Evolutionary conservation across 208 protist genomes (phyloP).

Genomic region (Leishmania turanica): DNA sequence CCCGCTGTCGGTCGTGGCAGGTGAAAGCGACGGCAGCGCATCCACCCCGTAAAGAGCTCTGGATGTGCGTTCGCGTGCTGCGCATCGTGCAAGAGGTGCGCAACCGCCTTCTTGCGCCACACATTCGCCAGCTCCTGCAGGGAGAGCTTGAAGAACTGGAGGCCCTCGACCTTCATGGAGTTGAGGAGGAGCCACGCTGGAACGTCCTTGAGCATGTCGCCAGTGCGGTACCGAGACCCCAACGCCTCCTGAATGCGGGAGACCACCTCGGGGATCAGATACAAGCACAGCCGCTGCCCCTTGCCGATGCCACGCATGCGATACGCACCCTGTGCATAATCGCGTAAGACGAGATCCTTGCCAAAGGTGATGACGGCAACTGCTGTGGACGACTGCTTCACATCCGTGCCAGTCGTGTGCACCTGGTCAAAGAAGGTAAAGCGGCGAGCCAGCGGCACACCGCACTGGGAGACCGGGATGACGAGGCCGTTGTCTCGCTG

Average conservation of each 20-base stretch:
- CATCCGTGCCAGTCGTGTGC: slow-evolving; percentile 97
- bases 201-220: slow-evolving; percentile 74
- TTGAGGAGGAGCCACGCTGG: slow-evolving; percentile 91
- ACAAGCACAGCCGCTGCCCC: slow-evolving; percentile 92
- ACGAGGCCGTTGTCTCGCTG: slow-evolving; percentile 81
- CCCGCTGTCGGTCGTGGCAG: slow-evolving; percentile 11
- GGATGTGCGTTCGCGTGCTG: slow-evolving; percentile 48
- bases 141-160: slow-evolving; percentile 92
- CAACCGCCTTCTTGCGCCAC: slow-evolving; percentile 87
- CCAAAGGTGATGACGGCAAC: slow-evolving; percentile 93
- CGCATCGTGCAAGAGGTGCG: slow-evolving; percentile 65
- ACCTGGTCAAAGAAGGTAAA: slow-evolving; percentile 96
- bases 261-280: slow-evolving; percentile 94
- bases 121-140: slow-evolving; percentile 91
- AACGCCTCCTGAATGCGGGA: slow-evolving; percentile 67
- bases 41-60: slow-evolving; percentile 46
- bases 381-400: slow-evolving; percentile 92
- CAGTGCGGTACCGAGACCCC: slow-evolving; percentile 39
- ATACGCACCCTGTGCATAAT: slow-evolving; percentile 94
- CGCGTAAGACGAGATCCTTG: slow-evolving; percentile 96
- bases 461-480: slow-evolving; percentile 92
- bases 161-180: slow-evolving; percentile 81
- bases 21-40: slow-evolving; percentile 61
- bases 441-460: slow-evolving; percentile 84
- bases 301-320: slow-evolving; percentile 95